Percentiles rank a stretch among this genome's conserved stretches.
phyloP scores from a whole-genome alignment of 2,329 filamentous ascomycete genomes.

The Lachnellula hyalina region DNA sequence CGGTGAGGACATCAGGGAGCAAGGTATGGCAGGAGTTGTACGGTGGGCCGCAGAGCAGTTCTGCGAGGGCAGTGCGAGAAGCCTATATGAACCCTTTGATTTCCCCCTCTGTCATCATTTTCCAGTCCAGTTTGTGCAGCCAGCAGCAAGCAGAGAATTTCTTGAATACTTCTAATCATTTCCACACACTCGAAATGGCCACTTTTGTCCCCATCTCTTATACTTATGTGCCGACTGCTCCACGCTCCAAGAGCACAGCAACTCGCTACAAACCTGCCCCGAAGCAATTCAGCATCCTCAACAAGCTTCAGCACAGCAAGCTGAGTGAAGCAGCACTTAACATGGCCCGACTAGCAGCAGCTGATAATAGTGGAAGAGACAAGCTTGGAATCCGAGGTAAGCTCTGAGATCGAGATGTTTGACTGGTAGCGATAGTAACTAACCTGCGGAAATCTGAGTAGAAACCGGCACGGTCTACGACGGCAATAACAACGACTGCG shows the following conservation, averaged over 20 bases:
- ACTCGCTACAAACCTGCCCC: constrained; percentile 10
- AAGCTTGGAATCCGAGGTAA: constrained; percentile 4
- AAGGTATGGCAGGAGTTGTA: constrained; percentile 8
- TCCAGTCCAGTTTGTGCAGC: constrained; percentile 10
- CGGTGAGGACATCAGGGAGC: constrained; percentile 5
- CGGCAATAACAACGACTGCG: constrained; percentile 4
- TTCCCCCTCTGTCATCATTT: constrained; percentile 8
- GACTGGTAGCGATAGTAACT: constrained; percentile 4
- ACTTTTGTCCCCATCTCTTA: constrained; percentile 17
- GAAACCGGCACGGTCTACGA: constrained; percentile 4
- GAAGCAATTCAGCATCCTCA: constrained; percentile 11
- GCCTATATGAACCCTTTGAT: constrained; percentile 6
- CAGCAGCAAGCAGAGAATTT: constrained; percentile 14
- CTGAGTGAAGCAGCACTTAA: constrained; percentile 11
- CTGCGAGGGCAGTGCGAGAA: constrained; percentile 12
- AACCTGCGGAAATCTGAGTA: constrained; percentile 2
- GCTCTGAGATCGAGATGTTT: constrained; percentile 1
- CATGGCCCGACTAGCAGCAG: constrained; percentile 3
- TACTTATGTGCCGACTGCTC: constrained; percentile 19
- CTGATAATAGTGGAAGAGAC: background rate
- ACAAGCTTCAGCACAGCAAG: constrained; percentile 12
- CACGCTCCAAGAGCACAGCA: constrained; percentile 14
- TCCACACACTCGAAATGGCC: constrained; percentile 14
- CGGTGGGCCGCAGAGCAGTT: constrained; percentile 9
- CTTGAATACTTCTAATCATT: constrained; percentile 17